Percentiles rank a stretch among this genome's conserved stretches.
These are phyloP conservation scores for Hyphopichia khmerensis DNA, from an alignment of 1,139 yeast species.

Conservation along the genomic window DNA sequence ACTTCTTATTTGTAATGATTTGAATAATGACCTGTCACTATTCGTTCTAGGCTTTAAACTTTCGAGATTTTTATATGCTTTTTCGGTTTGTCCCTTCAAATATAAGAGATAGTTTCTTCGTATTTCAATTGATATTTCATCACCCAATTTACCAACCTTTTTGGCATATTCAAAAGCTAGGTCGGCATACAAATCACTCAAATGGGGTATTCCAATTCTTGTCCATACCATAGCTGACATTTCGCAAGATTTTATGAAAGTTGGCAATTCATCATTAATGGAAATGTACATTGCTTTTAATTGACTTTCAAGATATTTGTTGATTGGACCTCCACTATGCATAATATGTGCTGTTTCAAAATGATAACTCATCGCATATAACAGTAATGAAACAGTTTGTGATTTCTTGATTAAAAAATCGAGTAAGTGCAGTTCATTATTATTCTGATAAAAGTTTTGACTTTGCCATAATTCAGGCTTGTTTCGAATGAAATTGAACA, in stretches of 20 bases:
- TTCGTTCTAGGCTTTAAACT: constrained; percentile 20
- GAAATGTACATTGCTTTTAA: constrained; percentile 56
- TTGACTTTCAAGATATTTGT: constrained; percentile 50
- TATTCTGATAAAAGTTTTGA: constrained; percentile 40
- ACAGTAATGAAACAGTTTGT: constrained; percentile 47
- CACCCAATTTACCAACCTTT: constrained; percentile 31
- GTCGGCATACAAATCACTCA: constrained; percentile 47
- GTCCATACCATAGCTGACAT: constrained; percentile 51
- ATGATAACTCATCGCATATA: constrained; percentile 60
- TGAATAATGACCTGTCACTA: constrained; percentile 32
- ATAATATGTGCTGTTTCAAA: constrained; percentile 56
- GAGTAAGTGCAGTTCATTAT: constrained; percentile 57
- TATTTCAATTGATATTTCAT: constrained; percentile 35
- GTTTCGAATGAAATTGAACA: constrained; percentile 66
- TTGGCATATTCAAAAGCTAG: constrained; percentile 37
- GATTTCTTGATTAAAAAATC: constrained; percentile 62
- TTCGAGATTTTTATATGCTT: constrained; percentile 30
- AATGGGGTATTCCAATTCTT: constrained; percentile 45
- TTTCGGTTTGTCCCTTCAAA: constrained; percentile 38
- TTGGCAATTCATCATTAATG: constrained; percentile 33
- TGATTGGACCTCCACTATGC: constrained; percentile 49
- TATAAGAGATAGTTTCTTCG: constrained; percentile 36
- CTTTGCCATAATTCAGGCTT: constrained; percentile 57
- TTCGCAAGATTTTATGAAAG: constrained; percentile 49
- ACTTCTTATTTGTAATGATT: constrained; percentile 36